Evolutionary conservation across 805 yeast species (phyloP).

Genomic region (Cyberlindnera xishuangbannaensis): DNA sequence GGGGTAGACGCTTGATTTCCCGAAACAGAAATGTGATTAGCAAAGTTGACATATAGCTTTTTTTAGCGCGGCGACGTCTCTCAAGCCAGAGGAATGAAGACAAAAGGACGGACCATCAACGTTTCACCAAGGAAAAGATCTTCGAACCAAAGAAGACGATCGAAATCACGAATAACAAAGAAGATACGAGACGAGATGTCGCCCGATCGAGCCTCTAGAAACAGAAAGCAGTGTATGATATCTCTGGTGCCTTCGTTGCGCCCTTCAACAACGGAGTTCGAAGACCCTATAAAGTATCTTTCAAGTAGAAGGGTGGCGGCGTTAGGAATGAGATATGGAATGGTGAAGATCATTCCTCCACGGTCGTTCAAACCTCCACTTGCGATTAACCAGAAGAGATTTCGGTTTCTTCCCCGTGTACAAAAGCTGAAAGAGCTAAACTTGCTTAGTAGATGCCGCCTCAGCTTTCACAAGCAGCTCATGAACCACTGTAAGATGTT

Average conservation of each 20-base stretch:
- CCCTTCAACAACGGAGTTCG: constrained; percentile 51
- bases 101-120: no score
- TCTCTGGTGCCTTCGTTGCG: constrained; percentile 43
- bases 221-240: neutral
- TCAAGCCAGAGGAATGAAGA: neutral
- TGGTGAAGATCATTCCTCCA: constrained; percentile 70
- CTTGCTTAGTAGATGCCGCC: constrained; percentile 54
- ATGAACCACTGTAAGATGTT: constrained; percentile 51
- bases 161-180: neutral
- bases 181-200: neutral
- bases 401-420: constrained; percentile 62
- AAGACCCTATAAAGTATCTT: constrained; percentile 61
- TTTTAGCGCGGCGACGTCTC: neutral
- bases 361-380: constrained; percentile 43
- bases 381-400: constrained; percentile 44
- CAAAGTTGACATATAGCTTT: constrained; percentile 9
- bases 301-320: constrained; percentile 39
- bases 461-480: constrained; percentile 56
- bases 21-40: constrained; percentile 12
- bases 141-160: neutral
- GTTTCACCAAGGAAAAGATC: no score
- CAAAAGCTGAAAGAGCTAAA: constrained; percentile 64
- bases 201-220: neutral
- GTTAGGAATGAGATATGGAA: constrained; percentile 60
- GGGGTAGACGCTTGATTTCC: constrained; percentile 10